Evolutionary conservation across 495 filamentous ascomycete genomes (phyloP).

Genomic region (Penicillium riverlandense): DNA sequence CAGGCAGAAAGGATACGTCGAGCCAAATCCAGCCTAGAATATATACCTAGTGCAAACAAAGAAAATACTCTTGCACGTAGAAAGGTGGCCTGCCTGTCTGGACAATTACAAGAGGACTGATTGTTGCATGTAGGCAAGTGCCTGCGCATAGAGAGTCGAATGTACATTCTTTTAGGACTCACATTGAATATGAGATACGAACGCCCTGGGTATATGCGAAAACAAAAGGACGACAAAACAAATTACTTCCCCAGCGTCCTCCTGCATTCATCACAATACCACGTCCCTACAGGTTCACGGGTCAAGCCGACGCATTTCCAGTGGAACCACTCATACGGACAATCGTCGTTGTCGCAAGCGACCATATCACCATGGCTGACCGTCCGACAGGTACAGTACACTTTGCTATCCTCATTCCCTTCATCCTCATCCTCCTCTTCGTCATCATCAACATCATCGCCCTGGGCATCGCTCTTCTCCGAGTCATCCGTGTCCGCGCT

Average conservation of each 20-base stretch:
- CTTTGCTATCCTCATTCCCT: conserved; percentile 77
- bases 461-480: conserved; percentile 34
- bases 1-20: too few relatives aligned
- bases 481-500: conserved; percentile 45
- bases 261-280: conserved; percentile 83
- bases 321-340: conserved; percentile 97
- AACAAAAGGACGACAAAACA: neutral
- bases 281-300: conserved; percentile 80
- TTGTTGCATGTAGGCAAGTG: too few relatives aligned
- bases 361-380: conserved; percentile 98
- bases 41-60: too few relatives aligned
- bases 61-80: too few relatives aligned
- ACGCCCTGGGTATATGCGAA: conserved; percentile 15
- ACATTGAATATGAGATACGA: neutral
- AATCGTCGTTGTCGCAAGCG: conserved; percentile 89
- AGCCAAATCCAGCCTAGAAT: too few relatives aligned
- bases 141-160: too few relatives aligned
- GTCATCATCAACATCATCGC: conserved; percentile 59
- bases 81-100: too few relatives aligned
- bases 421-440: conserved; percentile 75
- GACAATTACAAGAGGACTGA: too few relatives aligned
- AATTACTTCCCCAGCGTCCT: conserved; percentile 47
- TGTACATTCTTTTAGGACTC: too few relatives aligned
- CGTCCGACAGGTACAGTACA: conserved; percentile 89
- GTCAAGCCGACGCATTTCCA: conserved; percentile 91